A percentile compares a stretch with the other conserved stretches of the same genome.
Evolutionary conservation across 2,329 filamentous ascomycete species (phyloP).

Genomic region (Pseudogymnoascus sp.): DNA sequence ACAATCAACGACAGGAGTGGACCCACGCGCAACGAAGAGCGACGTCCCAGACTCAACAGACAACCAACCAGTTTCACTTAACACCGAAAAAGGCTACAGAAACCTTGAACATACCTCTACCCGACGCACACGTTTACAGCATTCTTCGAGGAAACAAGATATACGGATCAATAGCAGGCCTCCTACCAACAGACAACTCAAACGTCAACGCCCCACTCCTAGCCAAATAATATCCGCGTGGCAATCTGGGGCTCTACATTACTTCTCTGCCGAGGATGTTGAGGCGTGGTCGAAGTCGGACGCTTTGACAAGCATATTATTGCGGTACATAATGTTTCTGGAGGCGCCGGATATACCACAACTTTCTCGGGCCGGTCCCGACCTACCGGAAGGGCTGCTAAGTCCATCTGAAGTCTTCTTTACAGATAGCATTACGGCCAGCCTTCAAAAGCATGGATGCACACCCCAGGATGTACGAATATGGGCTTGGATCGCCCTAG

Average conservation of each 20-base stretch:
- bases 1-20: neutral
- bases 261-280: neutral
- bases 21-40: neutral
- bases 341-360: neutral
- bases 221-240: neutral
- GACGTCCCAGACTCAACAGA: neutral
- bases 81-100: neutral
- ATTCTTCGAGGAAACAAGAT: neutral
- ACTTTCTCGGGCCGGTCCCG: neutral
- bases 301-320: neutral
- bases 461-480: conserved; percentile 19
- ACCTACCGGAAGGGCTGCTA: neutral
- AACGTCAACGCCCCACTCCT: neutral
- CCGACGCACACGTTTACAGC: neutral
- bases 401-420: neutral
- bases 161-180: neutral
- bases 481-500: conserved; percentile 25
- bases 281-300: neutral
- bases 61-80: neutral
- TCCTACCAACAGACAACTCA: neutral
- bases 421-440: neutral
- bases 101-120: neutral
- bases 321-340: neutral
- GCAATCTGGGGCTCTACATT: neutral
- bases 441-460: conserved; percentile 15